Conservation (phyloP, 2,329 filamentous ascomycete genomes). For the Metarhizium humberi region DNA sequence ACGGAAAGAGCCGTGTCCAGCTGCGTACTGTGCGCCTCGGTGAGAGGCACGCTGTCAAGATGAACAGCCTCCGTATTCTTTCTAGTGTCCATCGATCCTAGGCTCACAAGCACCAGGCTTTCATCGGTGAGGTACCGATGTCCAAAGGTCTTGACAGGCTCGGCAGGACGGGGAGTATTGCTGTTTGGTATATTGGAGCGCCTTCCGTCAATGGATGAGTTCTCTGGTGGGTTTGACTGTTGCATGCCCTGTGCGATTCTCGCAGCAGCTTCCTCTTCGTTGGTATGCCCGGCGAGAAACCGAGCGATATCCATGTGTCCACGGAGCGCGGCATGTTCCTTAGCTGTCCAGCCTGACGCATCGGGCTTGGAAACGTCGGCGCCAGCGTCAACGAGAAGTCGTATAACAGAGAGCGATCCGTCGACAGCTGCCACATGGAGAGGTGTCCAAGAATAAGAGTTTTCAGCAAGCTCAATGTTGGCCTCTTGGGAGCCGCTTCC, state of each 20-base stretch:
- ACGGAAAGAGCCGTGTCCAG: conserved; percentile 90
- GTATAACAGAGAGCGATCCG: conserved; percentile 65
- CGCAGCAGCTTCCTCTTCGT: conserved; percentile 20
- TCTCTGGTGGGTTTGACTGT: conserved; percentile 28
- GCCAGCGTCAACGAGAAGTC: conserved; percentile 68
- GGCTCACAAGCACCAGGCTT: conserved; percentile 81
- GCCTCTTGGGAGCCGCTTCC: conserved; percentile 63
- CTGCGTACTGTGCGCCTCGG: conserved; percentile 83
- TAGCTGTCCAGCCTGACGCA: conserved; percentile 87
- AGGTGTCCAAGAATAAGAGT: conserved; percentile 89
- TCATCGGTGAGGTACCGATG: conserved; percentile 89
- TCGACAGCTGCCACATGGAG: conserved; percentile 89
- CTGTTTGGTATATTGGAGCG: conserved; percentile 41
- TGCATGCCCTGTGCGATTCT: conserved; percentile 12
- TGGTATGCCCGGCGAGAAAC: conserved; percentile 48
- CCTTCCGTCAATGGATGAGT: conserved; percentile 52
- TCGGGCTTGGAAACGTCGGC: conserved; percentile 68
- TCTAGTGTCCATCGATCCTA: conserved; percentile 90
- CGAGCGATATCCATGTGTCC: conserved; percentile 78
- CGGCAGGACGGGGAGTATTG: conserved; percentile 41
- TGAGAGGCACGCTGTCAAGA: conserved; percentile 78
- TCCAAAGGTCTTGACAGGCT: conserved; percentile 89
- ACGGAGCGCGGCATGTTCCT: conserved; percentile 83
- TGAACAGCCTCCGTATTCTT: conserved; percentile 74
- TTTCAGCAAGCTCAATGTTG: conserved; percentile 69